These are phyloP conservation scores for Talaromyces verruculosus DNA, from an alignment of 2,329 filamentous ascomycete species.

Conservation along the genomic window DNA sequence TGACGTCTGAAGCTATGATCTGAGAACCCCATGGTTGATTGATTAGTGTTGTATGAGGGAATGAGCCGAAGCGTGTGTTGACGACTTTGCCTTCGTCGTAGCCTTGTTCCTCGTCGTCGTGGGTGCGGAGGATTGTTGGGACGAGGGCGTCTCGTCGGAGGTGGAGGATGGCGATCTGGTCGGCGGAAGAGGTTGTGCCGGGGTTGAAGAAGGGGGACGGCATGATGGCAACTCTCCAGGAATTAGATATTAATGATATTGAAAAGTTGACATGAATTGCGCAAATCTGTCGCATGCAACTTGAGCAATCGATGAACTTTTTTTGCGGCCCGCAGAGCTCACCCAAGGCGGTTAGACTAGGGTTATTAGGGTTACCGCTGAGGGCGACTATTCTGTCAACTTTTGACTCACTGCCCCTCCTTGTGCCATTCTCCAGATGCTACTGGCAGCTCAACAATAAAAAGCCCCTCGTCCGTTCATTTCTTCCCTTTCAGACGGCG, in stretches of 20 bases:
- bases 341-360: slow-evolving; percentile 15
- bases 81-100: slow-evolving; percentile 76
- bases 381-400: too few relatives aligned
- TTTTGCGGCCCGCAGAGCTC: slow-evolving; percentile 9
- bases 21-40: slow-evolving; percentile 87
- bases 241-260: background rate
- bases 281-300: background rate
- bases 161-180: slow-evolving; percentile 78
- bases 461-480: background rate
- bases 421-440: background rate
- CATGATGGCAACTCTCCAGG: slow-evolving; percentile 28
- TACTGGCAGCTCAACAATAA: background rate
- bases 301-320: background rate
- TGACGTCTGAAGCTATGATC: slow-evolving; percentile 82
- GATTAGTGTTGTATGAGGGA: slow-evolving; percentile 75
- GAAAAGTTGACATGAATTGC: background rate
- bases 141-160: slow-evolving; percentile 83
- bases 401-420: too few relatives aligned
- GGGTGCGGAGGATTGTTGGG: slow-evolving; percentile 67
- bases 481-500: background rate
- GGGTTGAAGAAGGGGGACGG: slow-evolving; percentile 78
- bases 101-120: slow-evolving; percentile 64
- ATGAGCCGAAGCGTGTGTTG: slow-evolving; percentile 93
- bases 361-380: background rate
- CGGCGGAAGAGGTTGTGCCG: slow-evolving; percentile 59